phyloP scores from a whole-genome alignment of 352 stramenopile genomes.

The Pythium dissotocum region DNA sequence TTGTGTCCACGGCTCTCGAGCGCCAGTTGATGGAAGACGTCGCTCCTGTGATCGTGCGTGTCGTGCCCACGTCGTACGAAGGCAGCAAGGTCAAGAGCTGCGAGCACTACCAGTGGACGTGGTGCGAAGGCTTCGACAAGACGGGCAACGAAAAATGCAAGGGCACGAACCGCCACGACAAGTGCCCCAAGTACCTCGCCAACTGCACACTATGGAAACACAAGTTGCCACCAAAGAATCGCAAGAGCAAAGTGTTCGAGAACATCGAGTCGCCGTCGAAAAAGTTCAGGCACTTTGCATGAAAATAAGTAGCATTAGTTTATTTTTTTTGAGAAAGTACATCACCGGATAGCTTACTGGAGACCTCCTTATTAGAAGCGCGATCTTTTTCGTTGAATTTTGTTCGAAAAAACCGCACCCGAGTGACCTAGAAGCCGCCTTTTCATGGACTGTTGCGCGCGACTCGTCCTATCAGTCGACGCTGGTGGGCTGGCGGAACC shows the following conservation, averaged over 20 bases:
- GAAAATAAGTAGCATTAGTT: slow-evolving; percentile 1
- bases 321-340: too few relatives aligned
- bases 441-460: neutral
- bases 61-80: slow-evolving; percentile 70
- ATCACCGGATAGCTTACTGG: neutral
- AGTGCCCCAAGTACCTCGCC: slow-evolving; percentile 84
- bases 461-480: neutral
- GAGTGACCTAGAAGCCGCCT: neutral
- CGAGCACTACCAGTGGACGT: slow-evolving; percentile 87
- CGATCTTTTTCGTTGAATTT: slow-evolving; percentile 5
- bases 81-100: slow-evolving; percentile 81
- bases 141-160: slow-evolving; percentile 85
- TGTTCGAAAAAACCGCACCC: neutral
- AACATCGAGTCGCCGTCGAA: slow-evolving; percentile 84
- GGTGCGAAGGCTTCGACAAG: slow-evolving; percentile 85
- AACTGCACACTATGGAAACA: slow-evolving; percentile 89
- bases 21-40: slow-evolving; percentile 78
- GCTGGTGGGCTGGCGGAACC: neutral
- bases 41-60: slow-evolving; percentile 71
- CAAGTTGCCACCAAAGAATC: slow-evolving; percentile 82
- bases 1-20: slow-evolving; percentile 52
- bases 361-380: slow-evolving; percentile 2
- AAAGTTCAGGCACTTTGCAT: slow-evolving; percentile 82
- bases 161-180: slow-evolving; percentile 84
- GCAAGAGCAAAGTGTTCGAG: slow-evolving; percentile 70